Evolutionary conservation across 352 stramenopile genomes (phyloP), one percentile per base, ranked within the genome.

Genomic region (Globisporangium takayamanum): DNA sequence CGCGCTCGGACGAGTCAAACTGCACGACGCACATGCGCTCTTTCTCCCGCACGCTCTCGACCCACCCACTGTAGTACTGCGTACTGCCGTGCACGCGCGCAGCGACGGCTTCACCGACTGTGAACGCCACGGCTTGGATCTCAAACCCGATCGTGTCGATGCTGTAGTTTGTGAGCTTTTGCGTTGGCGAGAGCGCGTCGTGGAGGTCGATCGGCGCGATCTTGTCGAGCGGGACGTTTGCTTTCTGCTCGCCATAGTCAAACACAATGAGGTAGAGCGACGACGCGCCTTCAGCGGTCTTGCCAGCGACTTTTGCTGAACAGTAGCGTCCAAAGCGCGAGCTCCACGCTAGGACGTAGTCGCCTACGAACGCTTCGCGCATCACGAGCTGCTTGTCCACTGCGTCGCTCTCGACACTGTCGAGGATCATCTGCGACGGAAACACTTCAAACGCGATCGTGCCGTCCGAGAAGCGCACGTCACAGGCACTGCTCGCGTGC

Each of bases 111-210:
- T 91, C 81, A 2, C 81, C 79, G 8, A 87, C 65, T 0, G 56
- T 59, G 45, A 89, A 91, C 39, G 15, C 64, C 20, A 82, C 68
- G 8, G 72, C 67, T 22, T 66, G 72, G 26, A 91, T 69, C 67
- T 91, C 81, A 58, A 88, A 89, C 7, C 81, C 81, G 57, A 88
- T 87, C 5, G 79, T 77, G 60, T 91, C 79, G 53, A 91, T 86
- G 52, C 73, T 86, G 62, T 84, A 88, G 50, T 91, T 91, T 2
- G 78, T 91, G 44, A 91, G 70, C 20, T 76, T 78, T 54, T 91
- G 78, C 5, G 67, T 76, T 30, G 78, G 75, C 26, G 72, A 70
- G 3, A 91, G 67, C 42, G 79, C 81, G 25, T 78, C 68, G 10
- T 59, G 51, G 53, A 86, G 78, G 48, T 87, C 70, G 51, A 91